Base-by-base conservation (phyloP, 257 asterid species). In the Ehretia macrophylla region DNA sequence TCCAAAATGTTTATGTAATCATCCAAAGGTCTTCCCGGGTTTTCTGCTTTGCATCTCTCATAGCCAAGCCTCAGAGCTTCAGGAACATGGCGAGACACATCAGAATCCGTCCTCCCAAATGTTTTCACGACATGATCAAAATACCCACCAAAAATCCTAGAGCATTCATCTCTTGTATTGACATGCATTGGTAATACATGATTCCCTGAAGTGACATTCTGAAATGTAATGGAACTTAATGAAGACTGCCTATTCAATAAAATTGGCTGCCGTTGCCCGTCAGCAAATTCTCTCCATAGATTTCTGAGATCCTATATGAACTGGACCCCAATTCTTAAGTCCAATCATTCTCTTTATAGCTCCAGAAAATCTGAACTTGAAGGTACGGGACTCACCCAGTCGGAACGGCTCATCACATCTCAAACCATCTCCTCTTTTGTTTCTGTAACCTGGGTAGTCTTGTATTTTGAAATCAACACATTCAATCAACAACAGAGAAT, bases 351-450 rank as follows among this genome's bases (percentile, higher is more conserved):
- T 46, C 17, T 16, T n/a, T 21, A 4, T 12, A 23, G 63, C 16
- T 3, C 68, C 64, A 16, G 32, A 4, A 58, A 66, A 21, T 54
- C 14, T 68, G 59, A 78, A 85, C 67, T 55, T 79, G 69, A 79
- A 85, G 32, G 89, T 85, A 22, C 65, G n/a, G 69, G 80, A 79
- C 44, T 78, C 58, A 0, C 87, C 73, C 35, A 85, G 50, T 2
- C 32, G 69, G 52, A 85, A 85, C 4, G 85, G 66, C 38, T 75
- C 60, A 11, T 85, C 85, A 5, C 79, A 57, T 37, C 74, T 67
- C n/a, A 64, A n/a, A n/a, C 87, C 74, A 10, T 68, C 70, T 17
- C 94, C 94, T 69, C 81, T 70, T 67, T 85, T 85, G 49, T 82
- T 75, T 14, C 27, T 49, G 72, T 82, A 85, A 42, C 87, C 83